phyloP scores from a whole-genome alignment of 2,329 filamentous ascomycete genomes.

The Tolypocladium inflatum region DNA sequence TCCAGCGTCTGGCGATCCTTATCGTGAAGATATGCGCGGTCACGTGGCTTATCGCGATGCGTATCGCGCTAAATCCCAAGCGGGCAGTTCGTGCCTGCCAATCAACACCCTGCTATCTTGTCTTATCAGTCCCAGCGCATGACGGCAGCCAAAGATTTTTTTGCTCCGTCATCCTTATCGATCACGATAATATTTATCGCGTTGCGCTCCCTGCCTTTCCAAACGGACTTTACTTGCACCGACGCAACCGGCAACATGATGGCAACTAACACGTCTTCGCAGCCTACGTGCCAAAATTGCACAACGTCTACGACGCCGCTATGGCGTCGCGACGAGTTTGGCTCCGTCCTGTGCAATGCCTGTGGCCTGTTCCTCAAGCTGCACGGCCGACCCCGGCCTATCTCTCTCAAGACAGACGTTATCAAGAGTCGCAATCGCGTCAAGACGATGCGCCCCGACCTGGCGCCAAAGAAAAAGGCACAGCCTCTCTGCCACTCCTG shows the following conservation, averaged over 20 bases:
- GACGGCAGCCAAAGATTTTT: conserved; percentile 20
- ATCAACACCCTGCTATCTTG: conserved; percentile 16
- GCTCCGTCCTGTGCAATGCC: conserved; percentile 94
- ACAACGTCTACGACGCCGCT: conserved; percentile 89
- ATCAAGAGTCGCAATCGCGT: conserved; percentile 99
- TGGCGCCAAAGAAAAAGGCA: conserved; percentile 79
- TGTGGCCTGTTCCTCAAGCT: conserved; percentile 97
- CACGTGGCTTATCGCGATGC: conserved; percentile 20
- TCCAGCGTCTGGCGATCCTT: neutral
- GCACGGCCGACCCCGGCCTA: conserved; percentile 84
- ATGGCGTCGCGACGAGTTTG: conserved; percentile 94
- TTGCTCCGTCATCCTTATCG: conserved; percentile 29
- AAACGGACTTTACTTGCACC: conserved; percentile 11
- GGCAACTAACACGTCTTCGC: conserved; percentile 53
- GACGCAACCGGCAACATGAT: conserved; percentile 32
- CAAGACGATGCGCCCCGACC: conserved; percentile 73
- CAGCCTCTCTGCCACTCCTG: conserved; percentile 11
- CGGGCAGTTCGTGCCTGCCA: conserved; percentile 3
- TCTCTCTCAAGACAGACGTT: conserved; percentile 96
- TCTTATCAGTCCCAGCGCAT: conserved; percentile 25
- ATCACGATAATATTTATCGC: conserved; percentile 22
- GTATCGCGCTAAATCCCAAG: conserved; percentile 12
- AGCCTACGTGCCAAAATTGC: conserved; percentile 97
- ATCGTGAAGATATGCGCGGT: conserved; percentile 10
- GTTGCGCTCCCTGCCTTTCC: conserved; percentile 13